Conservation (phyloP, 345 rosid species). For the Gossypium rotundifolium region DNA sequence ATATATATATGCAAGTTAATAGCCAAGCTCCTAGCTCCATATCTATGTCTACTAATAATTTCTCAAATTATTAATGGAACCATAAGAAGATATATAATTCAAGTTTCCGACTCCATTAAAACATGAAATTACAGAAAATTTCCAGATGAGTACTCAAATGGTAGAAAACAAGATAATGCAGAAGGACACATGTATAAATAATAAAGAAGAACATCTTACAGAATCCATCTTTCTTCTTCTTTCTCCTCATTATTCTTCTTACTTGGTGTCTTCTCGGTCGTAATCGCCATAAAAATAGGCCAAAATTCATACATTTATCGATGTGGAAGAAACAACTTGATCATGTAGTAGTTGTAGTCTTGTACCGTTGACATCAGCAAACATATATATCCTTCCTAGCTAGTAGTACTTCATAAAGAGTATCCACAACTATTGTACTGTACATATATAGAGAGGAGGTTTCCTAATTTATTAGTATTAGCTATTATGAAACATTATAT, state of each 20-base stretch:
- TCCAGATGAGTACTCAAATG: neutral
- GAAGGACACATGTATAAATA: neutral
- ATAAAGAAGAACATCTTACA: constrained; percentile 14
- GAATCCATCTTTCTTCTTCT: constrained; percentile 19
- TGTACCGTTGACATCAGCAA: neutral
- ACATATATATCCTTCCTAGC: constrained; percentile 1
- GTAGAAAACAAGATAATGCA: neutral
- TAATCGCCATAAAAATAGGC: neutral
- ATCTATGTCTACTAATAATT: neutral
- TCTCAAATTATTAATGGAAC: neutral
- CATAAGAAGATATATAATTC: neutral
- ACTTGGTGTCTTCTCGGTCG: neutral
- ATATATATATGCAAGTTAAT: neutral
- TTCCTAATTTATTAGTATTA: neutral
- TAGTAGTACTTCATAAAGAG: constrained; percentile 8
- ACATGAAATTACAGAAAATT: neutral
- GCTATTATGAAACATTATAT: neutral
- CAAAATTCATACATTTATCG: neutral
- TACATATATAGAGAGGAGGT: neutral
- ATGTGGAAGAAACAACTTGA: neutral
- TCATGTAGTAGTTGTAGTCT: too few species aligned
- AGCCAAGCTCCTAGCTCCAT: neutral
- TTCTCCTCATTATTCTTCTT: neutral
- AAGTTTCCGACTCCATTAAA: too few species aligned
- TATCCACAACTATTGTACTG: neutral